Evolutionary conservation across 805 yeast species (phyloP).

Genomic region (Nematodospora valgi): DNA sequence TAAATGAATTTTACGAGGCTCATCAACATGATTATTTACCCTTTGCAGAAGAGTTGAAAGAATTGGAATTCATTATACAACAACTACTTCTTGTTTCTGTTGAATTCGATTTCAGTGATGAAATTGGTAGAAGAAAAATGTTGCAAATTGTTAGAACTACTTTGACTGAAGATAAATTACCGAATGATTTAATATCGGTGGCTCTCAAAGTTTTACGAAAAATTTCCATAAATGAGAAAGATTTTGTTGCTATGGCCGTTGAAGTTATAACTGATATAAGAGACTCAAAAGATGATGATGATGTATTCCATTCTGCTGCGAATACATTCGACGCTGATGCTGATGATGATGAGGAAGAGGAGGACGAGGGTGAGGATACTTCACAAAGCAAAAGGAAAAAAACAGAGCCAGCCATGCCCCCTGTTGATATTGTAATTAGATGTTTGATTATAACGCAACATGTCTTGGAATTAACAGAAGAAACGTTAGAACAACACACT

Average conservation of each 20-base stretch:
- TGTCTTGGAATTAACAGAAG: slow-evolving; percentile 63
- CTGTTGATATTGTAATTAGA: slow-evolving; percentile 50
- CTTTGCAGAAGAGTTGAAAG: slow-evolving; percentile 46
- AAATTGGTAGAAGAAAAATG: slow-evolving; percentile 81
- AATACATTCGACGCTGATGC: slow-evolving; percentile 26
- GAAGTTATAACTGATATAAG: slow-evolving; percentile 84
- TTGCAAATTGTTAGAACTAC: slow-evolving; percentile 46
- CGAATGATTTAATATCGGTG: slow-evolving; percentile 51
- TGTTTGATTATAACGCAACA: slow-evolving; percentile 68
- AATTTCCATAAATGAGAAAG: slow-evolving; percentile 74
- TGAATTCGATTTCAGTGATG: slow-evolving; percentile 83
- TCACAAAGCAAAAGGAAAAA: slow-evolving; percentile 21
- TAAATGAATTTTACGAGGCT: slow-evolving; percentile 12
- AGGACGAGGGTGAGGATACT: background rate
- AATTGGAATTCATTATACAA: slow-evolving; percentile 67
- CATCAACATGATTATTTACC: slow-evolving; percentile 21
- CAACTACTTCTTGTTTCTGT: slow-evolving; percentile 68
- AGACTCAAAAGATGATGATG: slow-evolving; percentile 57
- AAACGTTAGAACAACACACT: slow-evolving; percentile 61
- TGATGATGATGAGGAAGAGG: slow-evolving; percentile 15
- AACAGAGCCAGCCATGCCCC: slow-evolving; percentile 39
- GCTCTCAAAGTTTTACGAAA: slow-evolving; percentile 65
- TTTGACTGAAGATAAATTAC: slow-evolving; percentile 54
- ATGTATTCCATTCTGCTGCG: slow-evolving; percentile 47
- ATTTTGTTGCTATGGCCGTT: slow-evolving; percentile 78